phyloP scores from a whole-genome alignment of 129 eudicot species.

The Lonicera japonica region DNA sequence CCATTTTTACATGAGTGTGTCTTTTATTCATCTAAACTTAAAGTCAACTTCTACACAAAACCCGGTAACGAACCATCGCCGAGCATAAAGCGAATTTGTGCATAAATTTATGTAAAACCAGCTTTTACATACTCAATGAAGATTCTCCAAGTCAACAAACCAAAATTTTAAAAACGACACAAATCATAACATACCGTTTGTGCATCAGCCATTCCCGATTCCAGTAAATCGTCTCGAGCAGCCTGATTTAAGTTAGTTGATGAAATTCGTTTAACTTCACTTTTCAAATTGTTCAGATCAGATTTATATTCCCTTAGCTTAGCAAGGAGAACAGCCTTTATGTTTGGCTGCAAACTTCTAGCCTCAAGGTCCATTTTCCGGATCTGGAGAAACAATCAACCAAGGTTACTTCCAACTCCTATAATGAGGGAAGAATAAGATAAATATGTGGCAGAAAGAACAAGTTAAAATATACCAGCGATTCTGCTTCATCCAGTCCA shows the following conservation, averaged over 20 bases:
- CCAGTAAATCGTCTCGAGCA: constrained; percentile 61
- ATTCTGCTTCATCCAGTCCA: constrained; percentile 66
- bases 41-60: too few species aligned
- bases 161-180: not conserved
- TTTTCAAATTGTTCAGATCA: constrained; percentile 55
- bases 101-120: too few species aligned
- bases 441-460: not conserved
- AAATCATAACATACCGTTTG: constrained; percentile 24
- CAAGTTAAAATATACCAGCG: constrained; percentile 33
- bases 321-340: constrained; percentile 64
- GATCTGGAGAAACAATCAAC: constrained; percentile 31
- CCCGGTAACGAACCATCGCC: too few species aligned
- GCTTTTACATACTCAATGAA: too few species aligned
- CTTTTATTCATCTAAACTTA: too few species aligned
- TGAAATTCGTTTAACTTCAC: constrained; percentile 55
- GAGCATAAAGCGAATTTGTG: too few species aligned
- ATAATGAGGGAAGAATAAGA: not conserved
- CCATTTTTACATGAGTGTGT: too few species aligned
- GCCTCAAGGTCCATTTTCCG: constrained; percentile 80
- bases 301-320: constrained; percentile 62
- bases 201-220: constrained; percentile 58
- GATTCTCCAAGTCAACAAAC: not conserved
- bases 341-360: constrained; percentile 59
- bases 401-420: constrained; percentile 1
- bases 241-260: constrained; percentile 55